Evolutionary conservation across 2,329 filamentous ascomycete genomes (phyloP), one percentile per base, ranked within the genome.

Genomic region (Ceratocystis papillata): DNA sequence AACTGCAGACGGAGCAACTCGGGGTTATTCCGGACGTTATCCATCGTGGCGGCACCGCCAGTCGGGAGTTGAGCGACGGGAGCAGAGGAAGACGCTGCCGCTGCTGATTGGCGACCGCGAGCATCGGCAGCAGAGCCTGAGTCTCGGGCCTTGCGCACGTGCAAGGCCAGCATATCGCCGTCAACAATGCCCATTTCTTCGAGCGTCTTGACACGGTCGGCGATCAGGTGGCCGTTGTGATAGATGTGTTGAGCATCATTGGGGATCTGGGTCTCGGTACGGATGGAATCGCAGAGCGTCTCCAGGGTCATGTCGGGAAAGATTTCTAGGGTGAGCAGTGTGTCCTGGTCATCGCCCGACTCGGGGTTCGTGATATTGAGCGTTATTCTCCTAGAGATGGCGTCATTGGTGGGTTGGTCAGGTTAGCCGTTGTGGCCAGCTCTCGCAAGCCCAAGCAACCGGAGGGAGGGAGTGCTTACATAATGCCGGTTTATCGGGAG

Each of bases 131-230:
- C 75, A 45, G 78, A 78, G 72, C 33, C 10, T 12, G 73, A 79
- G 69, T 79, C 79, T 64, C 78, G 77, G 77, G 80, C 81, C 70
- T 84, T 81, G 68, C 83, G 77, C 68, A 96, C 87, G 73, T 96
- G 88, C 70, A 97, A 83, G 37, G 89, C 90, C 70, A 99, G 79
- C 89, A 99, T 92, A 73, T 96, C 94, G 65, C 90, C 90, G 76
- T 97, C 90, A 62, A 80, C 83, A 71, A 99, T 88, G 53, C 87
- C 83, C 41, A 92, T 82, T 72, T 93, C 82, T 70, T 91, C 84
- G 73, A 99, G 83, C 2, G 91, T 96, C 75, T 91, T 88, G 67
- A 82, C 77, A 72, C 92, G 87, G 76, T 91, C 87, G 70, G 79
- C 82, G 65, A 99, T 84, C 53, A 92, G 83, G 70, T 85, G 83